Percentiles rank a stretch among this genome's conserved stretches.
These are phyloP conservation scores for Sphagnum contortum DNA, from an alignment of 225 moss, liverwort and hornwort genomes.

Conservation along the genomic window DNA sequence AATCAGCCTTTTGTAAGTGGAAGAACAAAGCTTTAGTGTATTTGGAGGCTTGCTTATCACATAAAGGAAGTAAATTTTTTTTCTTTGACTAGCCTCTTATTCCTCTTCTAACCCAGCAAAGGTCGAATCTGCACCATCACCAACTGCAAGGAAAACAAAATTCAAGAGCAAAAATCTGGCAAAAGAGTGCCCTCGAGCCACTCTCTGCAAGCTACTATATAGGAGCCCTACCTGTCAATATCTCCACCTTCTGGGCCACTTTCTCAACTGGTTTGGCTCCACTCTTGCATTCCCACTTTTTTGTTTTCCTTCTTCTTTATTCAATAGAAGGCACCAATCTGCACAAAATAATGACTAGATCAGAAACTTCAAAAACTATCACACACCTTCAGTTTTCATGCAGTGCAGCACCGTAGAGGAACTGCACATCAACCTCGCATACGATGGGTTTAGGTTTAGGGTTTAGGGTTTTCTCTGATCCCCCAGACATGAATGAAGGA, in stretches of 20 bases:
- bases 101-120: conserved; percentile 71
- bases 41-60: no score
- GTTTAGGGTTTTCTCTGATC: no score
- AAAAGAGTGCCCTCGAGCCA: background rate
- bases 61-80: conserved; percentile 7
- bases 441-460: no score
- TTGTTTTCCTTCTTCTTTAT: conserved; percentile 97
- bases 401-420: no score
- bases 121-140: conserved; percentile 58
- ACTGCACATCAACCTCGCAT: no score
- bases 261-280: conserved; percentile 44
- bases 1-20: no score
- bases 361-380: no score
- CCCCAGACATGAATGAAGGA: no score
- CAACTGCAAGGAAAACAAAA: conserved; percentile 6
- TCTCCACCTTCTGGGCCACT: conserved; percentile 35
- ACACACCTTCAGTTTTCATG: no score
- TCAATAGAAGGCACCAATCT: conserved; percentile 75
- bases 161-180: background rate
- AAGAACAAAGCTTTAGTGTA: no score
- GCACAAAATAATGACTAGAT: background rate
- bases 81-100: conserved; percentile 88
- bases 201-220: no score
- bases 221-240: conserved; percentile 6
- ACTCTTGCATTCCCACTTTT: conserved; percentile 60